phyloP scores from a whole-genome alignment of 2,329 filamentous ascomycete genomes.

The Monosporascus sp. region DNA sequence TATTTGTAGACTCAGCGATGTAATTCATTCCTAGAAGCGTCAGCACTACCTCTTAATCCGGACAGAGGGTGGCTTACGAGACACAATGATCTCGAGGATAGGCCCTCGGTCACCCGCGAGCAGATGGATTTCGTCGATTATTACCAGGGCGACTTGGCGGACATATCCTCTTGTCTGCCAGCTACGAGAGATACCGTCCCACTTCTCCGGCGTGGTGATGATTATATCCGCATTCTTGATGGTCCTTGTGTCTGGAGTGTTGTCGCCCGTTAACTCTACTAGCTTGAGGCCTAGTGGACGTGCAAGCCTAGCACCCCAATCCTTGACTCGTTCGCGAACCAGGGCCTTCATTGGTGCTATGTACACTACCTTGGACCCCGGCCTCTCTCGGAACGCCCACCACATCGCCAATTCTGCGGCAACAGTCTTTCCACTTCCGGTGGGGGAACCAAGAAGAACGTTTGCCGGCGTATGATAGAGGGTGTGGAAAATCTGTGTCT shows the following conservation, averaged over 20 bases:
- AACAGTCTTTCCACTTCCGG: slow-evolving; percentile 95
- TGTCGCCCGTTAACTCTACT: slow-evolving; percentile 95
- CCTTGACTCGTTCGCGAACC: slow-evolving; percentile 90
- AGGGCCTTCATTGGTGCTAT: slow-evolving; percentile 99
- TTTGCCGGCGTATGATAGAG: slow-evolving; percentile 90
- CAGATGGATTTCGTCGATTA: slow-evolving; percentile 97
- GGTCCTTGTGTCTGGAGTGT: slow-evolving; percentile 92
- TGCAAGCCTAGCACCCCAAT: slow-evolving; percentile 82
- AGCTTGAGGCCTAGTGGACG: slow-evolving; percentile 79
- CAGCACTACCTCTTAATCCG: slow-evolving; percentile 1
- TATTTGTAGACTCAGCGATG: slow-evolving; percentile 89
- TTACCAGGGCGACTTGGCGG: slow-evolving; percentile 87
- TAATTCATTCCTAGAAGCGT: slow-evolving; percentile 81
- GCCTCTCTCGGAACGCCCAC: slow-evolving; percentile 95
- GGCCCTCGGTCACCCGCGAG: slow-evolving; percentile 95
- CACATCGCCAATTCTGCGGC: slow-evolving; percentile 97
- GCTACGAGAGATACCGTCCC: slow-evolving; percentile 98
- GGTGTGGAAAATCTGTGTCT: slow-evolving; percentile 96
- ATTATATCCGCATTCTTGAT: slow-evolving; percentile 97
- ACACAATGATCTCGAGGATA: slow-evolving; percentile 95
- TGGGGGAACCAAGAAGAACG: slow-evolving; percentile 90
- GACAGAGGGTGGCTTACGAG: slow-evolving; percentile 34
- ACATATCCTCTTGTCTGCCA: slow-evolving; percentile 99
- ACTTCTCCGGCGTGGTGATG: slow-evolving; percentile 98
- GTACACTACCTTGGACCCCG: slow-evolving; percentile 95